Evolutionary conservation across 1,139 yeast genomes (phyloP).

Genomic region (Yamadazyma blattariae): DNA sequence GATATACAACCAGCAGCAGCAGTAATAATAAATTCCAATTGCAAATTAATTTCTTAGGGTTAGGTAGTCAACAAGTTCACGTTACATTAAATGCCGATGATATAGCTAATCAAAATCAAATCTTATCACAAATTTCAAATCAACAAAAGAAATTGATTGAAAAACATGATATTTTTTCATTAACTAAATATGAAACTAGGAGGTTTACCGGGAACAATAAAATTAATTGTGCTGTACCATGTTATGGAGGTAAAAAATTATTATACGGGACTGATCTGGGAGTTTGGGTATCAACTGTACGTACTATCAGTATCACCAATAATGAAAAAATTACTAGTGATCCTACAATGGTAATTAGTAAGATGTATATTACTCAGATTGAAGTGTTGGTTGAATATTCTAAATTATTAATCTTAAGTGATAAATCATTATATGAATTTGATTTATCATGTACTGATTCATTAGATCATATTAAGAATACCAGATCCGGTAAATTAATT

Average conservation of each 20-base stretch:
- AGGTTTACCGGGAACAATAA: conserved; percentile 69
- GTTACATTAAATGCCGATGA: conserved; percentile 48
- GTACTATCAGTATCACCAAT: conserved; percentile 43
- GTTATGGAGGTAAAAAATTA: conserved; percentile 91
- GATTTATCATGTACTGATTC: conserved; percentile 68
- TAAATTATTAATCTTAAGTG: conserved; percentile 76
- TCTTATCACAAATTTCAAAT: conserved; percentile 72
- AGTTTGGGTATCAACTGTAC: conserved; percentile 71
- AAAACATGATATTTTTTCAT: conserved; percentile 75
- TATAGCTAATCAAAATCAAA: conserved; percentile 67
- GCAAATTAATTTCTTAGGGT: conserved; percentile 48
- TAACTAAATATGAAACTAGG: conserved; percentile 69
- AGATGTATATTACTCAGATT: conserved; percentile 78
- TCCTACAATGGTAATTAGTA: conserved; percentile 77
- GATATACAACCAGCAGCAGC: too few species aligned
- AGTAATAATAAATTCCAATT: conserved; percentile 45
- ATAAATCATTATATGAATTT: conserved; percentile 80
- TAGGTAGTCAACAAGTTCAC: conserved; percentile 46
- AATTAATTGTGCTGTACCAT: conserved; percentile 90
- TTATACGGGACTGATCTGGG: conserved; percentile 92
- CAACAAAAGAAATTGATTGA: conserved; percentile 76
- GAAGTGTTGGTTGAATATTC: conserved; percentile 93
- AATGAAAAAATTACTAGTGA: conserved; percentile 56
- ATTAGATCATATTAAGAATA: conserved; percentile 65
- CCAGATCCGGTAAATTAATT: conserved; percentile 73